These are phyloP conservation scores for Starmerella geochares DNA, from an alignment of 805 yeast species.

Conservation along the genomic window DNA sequence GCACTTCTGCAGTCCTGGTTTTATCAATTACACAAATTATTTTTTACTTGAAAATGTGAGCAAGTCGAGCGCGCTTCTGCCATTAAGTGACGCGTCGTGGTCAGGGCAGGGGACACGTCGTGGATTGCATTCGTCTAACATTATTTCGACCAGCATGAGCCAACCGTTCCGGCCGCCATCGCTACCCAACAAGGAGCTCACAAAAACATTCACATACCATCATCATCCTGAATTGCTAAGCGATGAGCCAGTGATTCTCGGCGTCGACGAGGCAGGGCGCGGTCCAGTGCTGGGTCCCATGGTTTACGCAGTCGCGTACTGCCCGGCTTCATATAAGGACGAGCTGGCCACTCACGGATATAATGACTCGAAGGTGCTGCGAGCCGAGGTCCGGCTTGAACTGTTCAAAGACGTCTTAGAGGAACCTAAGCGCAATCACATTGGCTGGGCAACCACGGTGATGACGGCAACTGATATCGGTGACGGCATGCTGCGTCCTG, in stretches of 20 bases:
- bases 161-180: constrained; percentile 18
- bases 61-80: background rate
- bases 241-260: constrained; percentile 41
- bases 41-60: too few species aligned
- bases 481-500: constrained; percentile 70
- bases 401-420: constrained; percentile 36
- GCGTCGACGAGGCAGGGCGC: constrained; percentile 98
- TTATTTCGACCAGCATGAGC: background rate
- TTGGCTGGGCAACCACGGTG: constrained; percentile 83
- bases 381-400: constrained; percentile 55
- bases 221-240: constrained; percentile 10
- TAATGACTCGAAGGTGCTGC: constrained; percentile 85
- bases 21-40: too few species aligned
- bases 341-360: constrained; percentile 59
- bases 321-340: constrained; percentile 43
- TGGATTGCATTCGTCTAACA: background rate
- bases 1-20: too few species aligned
- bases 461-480: constrained; percentile 83
- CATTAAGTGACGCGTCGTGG: background rate
- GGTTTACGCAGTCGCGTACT: constrained; percentile 88
- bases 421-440: constrained; percentile 32
- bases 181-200: constrained; percentile 15
- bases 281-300: constrained; percentile 97
- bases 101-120: background rate
- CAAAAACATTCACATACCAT: constrained; percentile 25